Base-by-base conservation (phyloP, 345 rosid species). In the Acer yangbiense region DNA sequence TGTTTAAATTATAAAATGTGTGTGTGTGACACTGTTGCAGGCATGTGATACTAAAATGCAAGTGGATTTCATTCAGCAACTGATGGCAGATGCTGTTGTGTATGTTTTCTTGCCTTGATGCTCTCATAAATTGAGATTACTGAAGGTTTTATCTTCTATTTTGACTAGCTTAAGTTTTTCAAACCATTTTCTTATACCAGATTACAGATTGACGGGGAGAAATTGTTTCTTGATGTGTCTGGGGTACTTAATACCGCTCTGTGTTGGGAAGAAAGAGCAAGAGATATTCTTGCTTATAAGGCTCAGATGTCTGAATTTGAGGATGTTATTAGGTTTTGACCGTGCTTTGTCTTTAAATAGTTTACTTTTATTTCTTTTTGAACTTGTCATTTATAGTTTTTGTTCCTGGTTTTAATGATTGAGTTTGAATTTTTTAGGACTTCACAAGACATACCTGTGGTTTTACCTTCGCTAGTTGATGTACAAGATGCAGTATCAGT, bases 261-360 rank as follows among this genome's bases (percentile, higher is more conserved):
- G 71, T 69, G 52, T 75, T 95, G 97, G 99, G 97, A 95, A 78
- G 88, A 90, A 79, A 88, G 81, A 77, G 99, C 98, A 25, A 79
- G 77, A 54, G 78, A 75, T 73, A 71, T 88, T 70, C 91, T 95
- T 79, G 64, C 86, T n/a, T 14, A 29, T 78, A 78, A 82, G 82
- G 86, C 94, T 82, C 88, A 78, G 77, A 86, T 95, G 89, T 74
- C 86, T 20, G 91, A 90, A 65, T 93, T 93, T 77, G 90, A 90
- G 88, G 93, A 92, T 61, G 81, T 89, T 79, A 61, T 90, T 64
- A 92, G 98, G 99, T 95, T 79, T 60, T 73, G 55, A 18, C n/a
- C 63, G 64, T 72, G 18, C 41, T 52, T 77, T 58, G 66, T 57
- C 46, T 66, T 62, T 35, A 20, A 21, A 41, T 66, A 57, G 7